Evolutionary conservation across 1,284 basidiomycete species (phyloP), one percentile per base, ranked within the genome.

Genomic region (Laetiporus sulphureus): DNA sequence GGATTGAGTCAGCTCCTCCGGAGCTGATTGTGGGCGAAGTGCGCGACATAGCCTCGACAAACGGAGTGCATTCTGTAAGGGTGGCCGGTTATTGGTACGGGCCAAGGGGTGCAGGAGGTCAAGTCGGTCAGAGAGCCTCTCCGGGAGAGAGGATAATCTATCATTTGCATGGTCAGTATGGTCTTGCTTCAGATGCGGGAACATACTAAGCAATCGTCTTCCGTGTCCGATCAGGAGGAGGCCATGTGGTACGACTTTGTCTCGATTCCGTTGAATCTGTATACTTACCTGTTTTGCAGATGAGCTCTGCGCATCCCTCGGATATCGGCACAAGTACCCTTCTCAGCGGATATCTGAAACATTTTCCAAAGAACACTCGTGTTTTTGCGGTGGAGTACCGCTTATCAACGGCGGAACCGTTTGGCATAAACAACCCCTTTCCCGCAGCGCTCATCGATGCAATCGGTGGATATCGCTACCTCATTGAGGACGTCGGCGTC

Each of bases 401-500:
- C 25, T 13, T 27, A 8, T 27, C n/a, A n/a, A n/a, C 8, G 8
- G 25, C 7, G 13, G 8, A 8, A 13, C 13, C 25, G 25, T 13
- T 13, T 7, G 25, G 7, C 8, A 8, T 8, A 7, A 27, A 7
- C 25, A 27, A 27, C 13, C 25, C 25, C 13, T 73, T 72, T 60
- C 73, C 73, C 1, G 56, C 71, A 3, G 70, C 70, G 1, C 62
- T 75, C 3, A 53, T 74, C 19, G 72, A 76, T 46, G 64, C 63
- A 0, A 58, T 73, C 25, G 62, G 68, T 1, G 65, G 64, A 0
- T 76, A 73, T 49, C 48, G 57, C 38, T 67, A 73, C 48, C 62
- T 74, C 10, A 59, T 71, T 19, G 45, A 53, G 18, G 50, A 49
- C 0, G 56, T 67, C 22, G 60, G 63, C 0, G 66, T 73, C 40